phyloP scores from a whole-genome alignment of 345 rosid species.

The Euphorbia lathyris region DNA sequence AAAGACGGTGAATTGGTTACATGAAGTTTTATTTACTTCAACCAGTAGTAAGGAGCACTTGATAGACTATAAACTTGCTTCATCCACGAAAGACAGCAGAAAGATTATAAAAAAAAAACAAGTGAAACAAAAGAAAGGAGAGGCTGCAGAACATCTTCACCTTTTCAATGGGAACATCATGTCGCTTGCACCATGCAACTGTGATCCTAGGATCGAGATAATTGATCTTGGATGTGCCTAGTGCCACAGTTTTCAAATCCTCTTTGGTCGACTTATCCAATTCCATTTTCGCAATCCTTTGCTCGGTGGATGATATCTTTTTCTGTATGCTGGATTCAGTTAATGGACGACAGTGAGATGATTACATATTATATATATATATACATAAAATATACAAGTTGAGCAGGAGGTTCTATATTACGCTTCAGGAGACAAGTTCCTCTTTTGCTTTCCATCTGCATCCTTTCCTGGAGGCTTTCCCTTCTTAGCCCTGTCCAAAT shows the following conservation, averaged over 20 bases:
- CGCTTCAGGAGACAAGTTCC: conserved; percentile 77
- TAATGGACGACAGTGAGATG: conserved; percentile 9
- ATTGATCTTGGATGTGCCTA: conserved; percentile 94
- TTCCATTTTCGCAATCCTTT: conserved; percentile 75
- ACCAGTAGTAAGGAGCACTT: not conserved
- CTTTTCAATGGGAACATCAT: conserved; percentile 98
- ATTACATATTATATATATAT: not conserved
- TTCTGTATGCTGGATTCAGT: conserved; percentile 57
- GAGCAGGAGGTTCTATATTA: conserved; percentile 33
- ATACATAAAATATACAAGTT: not conserved
- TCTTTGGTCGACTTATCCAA: conserved; percentile 69
- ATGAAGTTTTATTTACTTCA: not conserved
- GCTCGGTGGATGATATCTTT: conserved; percentile 59
- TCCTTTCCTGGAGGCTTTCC: conserved; percentile 85
- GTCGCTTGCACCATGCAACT: conserved; percentile 98
- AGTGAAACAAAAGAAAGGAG: not conserved
- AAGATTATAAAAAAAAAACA: not conserved
- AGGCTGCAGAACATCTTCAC: conserved; percentile 33
- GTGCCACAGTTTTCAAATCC: conserved; percentile 87
- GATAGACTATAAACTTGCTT: not conserved
- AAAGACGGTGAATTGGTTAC: not conserved
- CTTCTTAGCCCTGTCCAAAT: conserved; percentile 77
- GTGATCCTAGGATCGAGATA: conserved; percentile 97
- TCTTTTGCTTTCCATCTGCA: conserved; percentile 80
- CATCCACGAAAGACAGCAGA: not conserved